Conservation (phyloP, 495 filamentous ascomycete species). For the Aspergillus bertholletiae region DNA sequence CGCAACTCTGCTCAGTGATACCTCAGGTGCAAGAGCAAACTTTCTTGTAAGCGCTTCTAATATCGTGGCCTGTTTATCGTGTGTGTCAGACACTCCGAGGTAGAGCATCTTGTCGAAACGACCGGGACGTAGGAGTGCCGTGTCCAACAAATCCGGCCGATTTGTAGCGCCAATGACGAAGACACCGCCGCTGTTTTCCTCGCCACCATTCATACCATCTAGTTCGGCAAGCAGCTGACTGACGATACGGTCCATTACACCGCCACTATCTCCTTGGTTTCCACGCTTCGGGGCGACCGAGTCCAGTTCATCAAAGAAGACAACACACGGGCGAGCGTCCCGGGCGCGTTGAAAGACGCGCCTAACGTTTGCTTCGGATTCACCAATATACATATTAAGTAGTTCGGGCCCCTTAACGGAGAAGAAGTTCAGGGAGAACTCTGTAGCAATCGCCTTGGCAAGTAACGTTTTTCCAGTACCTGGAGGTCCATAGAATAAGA, state of each 20-base stretch:
- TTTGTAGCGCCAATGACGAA: slow-evolving; percentile 99
- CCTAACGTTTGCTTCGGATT: slow-evolving; percentile 95
- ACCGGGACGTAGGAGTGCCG: slow-evolving; percentile 84
- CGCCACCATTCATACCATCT: slow-evolving; percentile 94
- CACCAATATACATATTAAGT: slow-evolving; percentile 99
- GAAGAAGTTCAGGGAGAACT: slow-evolving; percentile 99
- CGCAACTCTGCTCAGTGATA: slow-evolving; percentile 73
- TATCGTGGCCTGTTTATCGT: slow-evolving; percentile 93
- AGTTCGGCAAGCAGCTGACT: slow-evolving; percentile 92
- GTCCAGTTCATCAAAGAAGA: slow-evolving; percentile 98
- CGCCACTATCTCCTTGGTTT: slow-evolving; percentile 96
- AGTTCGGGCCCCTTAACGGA: slow-evolving; percentile 96
- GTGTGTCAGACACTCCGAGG: slow-evolving; percentile 91
- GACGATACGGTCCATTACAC: slow-evolving; percentile 99
- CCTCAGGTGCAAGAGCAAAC: slow-evolving; percentile 73
- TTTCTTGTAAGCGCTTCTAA: slow-evolving; percentile 92
- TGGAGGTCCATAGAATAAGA: slow-evolving; percentile 95
- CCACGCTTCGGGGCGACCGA: slow-evolving; percentile 96
- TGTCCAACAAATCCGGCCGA: slow-evolving; percentile 88
- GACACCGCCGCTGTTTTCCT: slow-evolving; percentile 80
- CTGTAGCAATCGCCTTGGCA: slow-evolving; percentile 96
- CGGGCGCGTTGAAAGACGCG: slow-evolving; percentile 92
- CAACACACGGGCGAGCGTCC: slow-evolving; percentile 94
- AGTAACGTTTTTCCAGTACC: slow-evolving; percentile 96
- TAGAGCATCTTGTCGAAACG: slow-evolving; percentile 99